Base-by-base conservation (phyloP, 257 asterid genomes). In the Nicotiana undulata region DNA sequence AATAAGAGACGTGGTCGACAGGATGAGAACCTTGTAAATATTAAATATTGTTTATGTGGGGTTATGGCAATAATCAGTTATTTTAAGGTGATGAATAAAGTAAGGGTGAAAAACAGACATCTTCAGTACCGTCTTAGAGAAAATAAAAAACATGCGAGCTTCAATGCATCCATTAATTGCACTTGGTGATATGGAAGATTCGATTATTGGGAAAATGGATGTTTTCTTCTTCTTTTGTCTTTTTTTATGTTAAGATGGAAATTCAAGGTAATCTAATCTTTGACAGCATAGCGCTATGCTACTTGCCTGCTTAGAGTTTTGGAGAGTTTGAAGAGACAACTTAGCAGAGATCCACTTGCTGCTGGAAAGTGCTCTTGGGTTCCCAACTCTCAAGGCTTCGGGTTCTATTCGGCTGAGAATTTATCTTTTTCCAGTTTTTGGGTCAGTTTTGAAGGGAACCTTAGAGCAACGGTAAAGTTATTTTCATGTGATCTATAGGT, bases 151-250 rank as follows among this genome's bases (percentile, higher is more conserved):
- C 92, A 90, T 86, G 90, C 92, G 84, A 83, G 60, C 93, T 87
- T 90, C 97, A 81, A 94, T 88, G 97, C 92, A 82, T 17, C 81
- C 96, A 90, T 91, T 94, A 68, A 93, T 89, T 94, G 97, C 86
- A 87, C 91, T 93, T 93, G 83, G 93, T 91, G 92, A 91, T 89
- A 89, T 89, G 98, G 97, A 93, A 94, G 98, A 93, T 93, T 94
- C 98, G 79, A 81, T 90, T 90, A 76, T 94, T 63, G 97, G 94
- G 97, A 89, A 90, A 78, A 88, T 87, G 91, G 89, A 86, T 91
- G 95, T 88, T 91, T 81, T 86, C 55, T 58, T 34, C 9, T 58
- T 74, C 16, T 49, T 65, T 16, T 16, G 56, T 17, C 7, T 28
- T 59, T 59, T 59, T 59, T 22, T n/a, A 89, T 22, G 20, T 87